Percentiles rank a stretch among this genome's conserved stretches.
Evolutionary conservation across 345 rosid species (phyloP).

Genomic region (Ricinus communis): DNA sequence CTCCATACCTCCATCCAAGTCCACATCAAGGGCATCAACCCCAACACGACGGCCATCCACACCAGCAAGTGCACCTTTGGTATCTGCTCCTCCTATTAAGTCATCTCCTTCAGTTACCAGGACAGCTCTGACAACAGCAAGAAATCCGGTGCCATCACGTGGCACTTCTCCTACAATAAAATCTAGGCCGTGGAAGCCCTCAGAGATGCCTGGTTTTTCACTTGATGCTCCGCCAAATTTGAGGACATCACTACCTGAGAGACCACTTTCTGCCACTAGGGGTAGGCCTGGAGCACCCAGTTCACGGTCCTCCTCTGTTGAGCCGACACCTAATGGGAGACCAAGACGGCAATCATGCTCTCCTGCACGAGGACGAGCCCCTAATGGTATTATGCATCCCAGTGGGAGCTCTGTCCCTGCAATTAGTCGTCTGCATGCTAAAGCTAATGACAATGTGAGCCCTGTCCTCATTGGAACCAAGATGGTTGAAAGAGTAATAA

Average conservation of each 20-base stretch:
- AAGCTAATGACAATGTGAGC: conserved; percentile 69
- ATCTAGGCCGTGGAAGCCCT: conserved; percentile 94
- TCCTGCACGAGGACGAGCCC: conserved; percentile 83
- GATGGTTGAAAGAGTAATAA: conserved; percentile 95
- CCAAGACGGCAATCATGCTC: conserved; percentile 92
- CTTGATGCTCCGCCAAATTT: conserved; percentile 95
- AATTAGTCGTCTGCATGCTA: conserved; percentile 58
- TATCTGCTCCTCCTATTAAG: conserved; percentile 48
- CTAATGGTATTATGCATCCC: conserved; percentile 51
- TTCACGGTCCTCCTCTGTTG: conserved; percentile 82
- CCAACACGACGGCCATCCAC: conserved; percentile 82
- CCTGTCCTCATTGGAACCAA: conserved; percentile 84
- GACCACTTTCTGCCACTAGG: conserved; percentile 91
- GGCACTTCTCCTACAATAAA: conserved; percentile 74
- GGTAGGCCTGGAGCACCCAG: conserved; percentile 96
- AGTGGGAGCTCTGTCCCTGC: conserved; percentile 98
- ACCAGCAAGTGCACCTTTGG: conserved; percentile 47
- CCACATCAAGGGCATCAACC: conserved; percentile 73
- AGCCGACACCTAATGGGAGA: conserved; percentile 67
- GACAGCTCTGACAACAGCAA: conserved; percentile 12
- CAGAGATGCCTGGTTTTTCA: conserved; percentile 98
- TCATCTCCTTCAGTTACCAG: conserved; percentile 15
- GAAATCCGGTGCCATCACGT: conserved; percentile 52
- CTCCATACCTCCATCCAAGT: conserved; percentile 62
- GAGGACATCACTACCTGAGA: conserved; percentile 78